Evolutionary conservation across 257 asterid genomes (phyloP), one percentile per base, ranked within the genome.

Genomic region (Jacaranda mimosifolia): DNA sequence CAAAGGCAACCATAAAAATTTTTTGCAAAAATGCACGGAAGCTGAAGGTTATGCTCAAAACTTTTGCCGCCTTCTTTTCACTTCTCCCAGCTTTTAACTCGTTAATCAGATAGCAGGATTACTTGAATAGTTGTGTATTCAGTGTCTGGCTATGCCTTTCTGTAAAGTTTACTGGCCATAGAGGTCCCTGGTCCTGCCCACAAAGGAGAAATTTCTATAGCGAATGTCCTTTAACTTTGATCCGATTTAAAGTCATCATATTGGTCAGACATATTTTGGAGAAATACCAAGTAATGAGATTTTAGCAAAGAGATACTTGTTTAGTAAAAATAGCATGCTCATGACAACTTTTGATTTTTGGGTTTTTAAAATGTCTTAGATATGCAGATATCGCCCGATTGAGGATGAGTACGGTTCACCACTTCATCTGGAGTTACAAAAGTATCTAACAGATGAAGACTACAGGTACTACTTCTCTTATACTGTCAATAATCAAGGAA

Each of bases 1-100:
- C 97, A 35, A 95, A 88, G 87, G 83, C 91, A 64, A 81, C 83
- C 82, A 86, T 95, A 68, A 95, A 90, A 88, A 85, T 88, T 76
- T 93, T 93, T 75, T 93, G 97, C 86, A 95, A 90, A 84, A 95
- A 93, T 85, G 97, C 99, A 62, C 87, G 99, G 80, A 95, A 95
- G 81, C 87, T 91, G 36, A 76, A 86, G 92, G 92, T 77, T 46
- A 70, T 68, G 68, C 77, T 65, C 12, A 7, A 13, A 73, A 65
- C 73, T 49, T 26, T 68, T 19, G 70, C 77, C 40, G 40, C 62
- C 52, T 46, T 59, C 51, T 74, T 39, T 62, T 59, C 32, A 26
- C 32, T 26, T 26, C 32, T 26, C 32, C 32, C 32, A 26, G 32
- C 32, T 26, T 2, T 26, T 26, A 26, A 26, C 32, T 26, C 32